Evolutionary conservation across 208 protist species (phyloP), one percentile per base, ranked within the genome.

Genomic region (Trypanosomatidae sp.): DNA sequence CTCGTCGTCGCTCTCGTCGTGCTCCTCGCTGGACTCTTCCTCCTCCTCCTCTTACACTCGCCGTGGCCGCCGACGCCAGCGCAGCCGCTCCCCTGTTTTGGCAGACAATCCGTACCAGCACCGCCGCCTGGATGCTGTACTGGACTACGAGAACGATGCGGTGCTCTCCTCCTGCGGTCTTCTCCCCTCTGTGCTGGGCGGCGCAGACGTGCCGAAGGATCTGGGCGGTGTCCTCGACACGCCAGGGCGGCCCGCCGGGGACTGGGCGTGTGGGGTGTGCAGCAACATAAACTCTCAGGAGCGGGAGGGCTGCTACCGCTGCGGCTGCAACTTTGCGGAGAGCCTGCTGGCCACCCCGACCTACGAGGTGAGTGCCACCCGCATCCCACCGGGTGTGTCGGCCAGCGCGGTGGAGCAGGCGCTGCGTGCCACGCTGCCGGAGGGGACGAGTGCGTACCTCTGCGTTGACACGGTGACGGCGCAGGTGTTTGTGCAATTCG

Each of bases 221-320:
- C 19, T n/a, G 17, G 13, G 12, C 36, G 69, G 66, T 25, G 55
- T 74, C 19, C 44, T 67, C 60, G 52, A 50, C 47, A 44, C 74
- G n/a, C 53, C 70, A 22, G 69, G 60, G 13, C 74, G 53, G 2
- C 88, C 91, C 0, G 50, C 36, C 15, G 69, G 69, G 5, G 91
- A 94, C 59, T 96, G 91, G 91, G 73, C 88, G n/a, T 96, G 91
- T 67, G 85, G 84, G 12, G 86, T 96, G 39, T 96, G 91, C 77
- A 92, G 89, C 73, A 96, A 96, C 68, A 82, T 83, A 50, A 96
- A 96, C 74, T 93, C 89, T 0, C 46, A 70, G 52, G 71, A 88
- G 68, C 89, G 91, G 8, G 66, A 79, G n/a, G 71, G 66, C 25
- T 96, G 91, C 77, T 94, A 84, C 64, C 82, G 91, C n/a, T 96